Evolutionary conservation across 164 flowering plant genomes (phyloP).

Genomic region (Macadamia tetraphylla): DNA sequence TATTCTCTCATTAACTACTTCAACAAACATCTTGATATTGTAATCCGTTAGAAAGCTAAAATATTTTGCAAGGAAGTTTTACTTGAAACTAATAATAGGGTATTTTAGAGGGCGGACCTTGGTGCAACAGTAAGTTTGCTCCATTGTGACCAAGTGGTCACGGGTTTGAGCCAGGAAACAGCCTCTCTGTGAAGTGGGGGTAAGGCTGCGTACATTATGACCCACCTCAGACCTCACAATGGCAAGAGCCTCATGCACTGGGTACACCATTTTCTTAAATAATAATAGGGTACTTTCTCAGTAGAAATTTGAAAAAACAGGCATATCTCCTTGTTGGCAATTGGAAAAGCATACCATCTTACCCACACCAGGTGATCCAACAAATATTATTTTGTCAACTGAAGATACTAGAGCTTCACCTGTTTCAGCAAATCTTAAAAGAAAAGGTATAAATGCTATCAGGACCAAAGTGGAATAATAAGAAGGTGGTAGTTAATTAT

Average conservation of each 20-base stretch:
- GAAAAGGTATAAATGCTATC: slow-evolving; percentile 1
- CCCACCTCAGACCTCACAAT: too few relatives aligned
- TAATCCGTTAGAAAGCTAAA: not conserved
- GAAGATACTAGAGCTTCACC: slow-evolving; percentile 97
- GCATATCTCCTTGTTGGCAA: slow-evolving; percentile 1
- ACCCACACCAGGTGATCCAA: slow-evolving; percentile 97
- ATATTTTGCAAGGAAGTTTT: slow-evolving; percentile 3
- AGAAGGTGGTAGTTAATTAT: not conserved
- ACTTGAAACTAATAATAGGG: not conserved
- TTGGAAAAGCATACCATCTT: slow-evolving; percentile 53
- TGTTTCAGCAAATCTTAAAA: slow-evolving; percentile 86
- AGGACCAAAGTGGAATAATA: slow-evolving; percentile 1
- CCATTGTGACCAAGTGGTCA: too few relatives aligned
- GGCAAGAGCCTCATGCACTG: too few relatives aligned
- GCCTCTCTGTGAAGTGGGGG: too few relatives aligned
- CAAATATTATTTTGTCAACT: slow-evolving; percentile 95
- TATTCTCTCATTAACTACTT: too few relatives aligned
- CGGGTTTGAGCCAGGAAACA: too few relatives aligned
- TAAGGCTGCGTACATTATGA: too few relatives aligned
- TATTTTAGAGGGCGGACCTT: too few relatives aligned
- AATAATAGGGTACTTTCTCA: not conserved
- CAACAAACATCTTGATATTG: too few relatives aligned
- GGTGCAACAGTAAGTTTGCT: too few relatives aligned
- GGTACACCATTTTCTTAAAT: not conserved
- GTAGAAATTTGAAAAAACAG: not conserved